Evolutionary conservation across 148 eudicot species (phyloP), one percentile per base, ranked within the genome.

Genomic region (Vaccinium corymbosum): DNA sequence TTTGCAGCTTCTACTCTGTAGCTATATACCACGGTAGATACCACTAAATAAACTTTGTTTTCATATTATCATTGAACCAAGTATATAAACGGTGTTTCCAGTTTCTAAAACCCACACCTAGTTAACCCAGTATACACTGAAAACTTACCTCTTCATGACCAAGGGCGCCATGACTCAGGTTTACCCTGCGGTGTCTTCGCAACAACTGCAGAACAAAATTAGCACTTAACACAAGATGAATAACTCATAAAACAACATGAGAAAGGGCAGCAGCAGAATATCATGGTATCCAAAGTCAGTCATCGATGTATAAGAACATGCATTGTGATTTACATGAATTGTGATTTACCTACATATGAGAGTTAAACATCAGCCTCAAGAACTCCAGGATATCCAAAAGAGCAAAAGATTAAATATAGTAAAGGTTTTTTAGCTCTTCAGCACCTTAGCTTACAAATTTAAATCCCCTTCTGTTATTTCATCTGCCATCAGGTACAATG

Each of bases 131-230:
- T 27, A 4, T 68, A 7, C 77, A 50, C 52, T 50, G 55, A 55
- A 85, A 53, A 46, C 57, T 74, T 68, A 90, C 98, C 98, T 94
- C 96, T 70, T 93, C 91, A 86, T 88, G 85, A 90, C 92, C 90
- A 86, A 95, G 94, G 29, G 90, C 84, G 86, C 84, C 82, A 51
- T 91, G 90, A 88, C 81, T 89, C 84, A 89, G 80, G 86, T 90
- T 91, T 79, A 89, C 78, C 86, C 98, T 94, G 88, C 98, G 93
- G 87, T 92, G 96, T 85, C 98, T 91, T 79, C 98, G 92, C 81
- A 95, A 83, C 84, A 95, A 83, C 98, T 95, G 89, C 87, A 85
- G 29, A 87, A 75, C 70, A 85, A 75, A 68, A 81, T 83, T 72
- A 51, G 59, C 53, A 80, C 48, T 79, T n/a, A 49, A 27, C 68